A percentile compares a stretch with the other conserved stretches of the same genome.
These are phyloP conservation scores for Fusarium coicis DNA, from an alignment of 2,329 filamentous ascomycete species.

Conservation along the genomic window DNA sequence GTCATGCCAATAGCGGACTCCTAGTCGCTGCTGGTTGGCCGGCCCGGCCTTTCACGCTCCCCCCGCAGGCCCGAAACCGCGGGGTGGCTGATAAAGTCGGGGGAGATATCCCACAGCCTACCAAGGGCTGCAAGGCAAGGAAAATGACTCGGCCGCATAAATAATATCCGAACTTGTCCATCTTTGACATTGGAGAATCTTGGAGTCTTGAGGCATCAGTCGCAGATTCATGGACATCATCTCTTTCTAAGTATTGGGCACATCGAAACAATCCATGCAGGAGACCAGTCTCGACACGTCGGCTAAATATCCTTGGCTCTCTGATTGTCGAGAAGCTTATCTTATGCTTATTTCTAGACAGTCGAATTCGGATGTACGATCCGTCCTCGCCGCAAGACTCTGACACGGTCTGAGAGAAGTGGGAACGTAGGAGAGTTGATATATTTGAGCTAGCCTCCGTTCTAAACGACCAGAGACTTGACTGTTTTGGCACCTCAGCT, in stretches of 20 bases:
- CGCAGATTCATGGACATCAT: background rate
- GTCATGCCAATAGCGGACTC: slow-evolving; percentile 24
- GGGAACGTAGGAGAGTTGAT: background rate
- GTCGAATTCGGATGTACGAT: background rate
- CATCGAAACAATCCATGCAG: background rate
- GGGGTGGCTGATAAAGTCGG: slow-evolving; percentile 40
- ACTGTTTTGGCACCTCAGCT: background rate
- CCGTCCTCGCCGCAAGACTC: background rate
- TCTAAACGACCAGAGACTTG: background rate
- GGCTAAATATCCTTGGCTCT: slow-evolving; percentile 2
- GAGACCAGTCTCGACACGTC: background rate
- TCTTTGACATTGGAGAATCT: background rate
- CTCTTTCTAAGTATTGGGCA: background rate
- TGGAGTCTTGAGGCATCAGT: background rate
- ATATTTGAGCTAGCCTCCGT: background rate
- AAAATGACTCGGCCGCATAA: slow-evolving; percentile 3
- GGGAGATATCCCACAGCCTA: background rate
- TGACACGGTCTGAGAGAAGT: background rate
- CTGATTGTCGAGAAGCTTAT: slow-evolving; percentile 17
- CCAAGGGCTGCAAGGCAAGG: background rate
- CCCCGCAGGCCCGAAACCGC: slow-evolving; percentile 34
- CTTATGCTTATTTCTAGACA: slow-evolving; percentile 15
- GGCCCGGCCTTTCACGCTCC: slow-evolving; percentile 12
- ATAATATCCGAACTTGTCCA: background rate
- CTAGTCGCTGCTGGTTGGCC: slow-evolving; percentile 18